Evolutionary conservation across 2,329 filamentous ascomycete genomes (phyloP), one percentile per base, ranked within the genome.

Genomic region (Acephala macrosclerotiorum): DNA sequence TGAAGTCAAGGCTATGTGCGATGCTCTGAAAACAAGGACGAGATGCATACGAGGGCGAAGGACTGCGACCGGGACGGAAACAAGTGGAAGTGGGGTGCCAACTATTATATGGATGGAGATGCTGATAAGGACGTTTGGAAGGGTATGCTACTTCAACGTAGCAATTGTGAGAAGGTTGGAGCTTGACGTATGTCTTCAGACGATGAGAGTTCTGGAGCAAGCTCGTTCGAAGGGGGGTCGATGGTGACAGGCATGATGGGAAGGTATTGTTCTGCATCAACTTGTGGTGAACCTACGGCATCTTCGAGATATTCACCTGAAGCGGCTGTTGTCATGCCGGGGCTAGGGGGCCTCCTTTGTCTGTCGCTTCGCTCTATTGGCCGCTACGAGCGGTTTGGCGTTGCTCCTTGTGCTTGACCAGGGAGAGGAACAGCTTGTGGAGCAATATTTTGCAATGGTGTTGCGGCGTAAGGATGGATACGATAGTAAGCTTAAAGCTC

Each of bases 21-120:
- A 42, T 18, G 40, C 40, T 42, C 16, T 16, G 40, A 42, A 18
- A 42, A n/a, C 16, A 42, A 42, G 40, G 16, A 42, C 40, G 6
- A 42, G 40, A 42, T 18, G 40, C 40, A 18, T 42, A n/a, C n/a
- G n/a, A n/a, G n/a, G 40, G 40, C 40, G 40, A n/a, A 42, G 16
- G 40, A 42, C 7, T 18, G 16, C 18, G 40, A 42, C 40, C 16
- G 18, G 16, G 40, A 42, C 11, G 40, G 40, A 42, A 42, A 42
- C 40, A 42, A 18, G 40, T 42, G 40, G 40, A 42, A 42, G 40
- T 42, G 40, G 40, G 40, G 40, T n/a, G 40, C 40, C 40, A n/a
- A 42, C 12, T 42, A 42, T 16, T 42, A 42, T 16, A 42, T 18
- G 40, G 40, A 42, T 42, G 18, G 16, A 42, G 40, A 42, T 42